A percentile compares a stretch with the other conserved stretches of the same genome.
Conservation (phyloP, 2,329 filamentous ascomycete genomes). For the Ophiostoma perfectum region DNA sequence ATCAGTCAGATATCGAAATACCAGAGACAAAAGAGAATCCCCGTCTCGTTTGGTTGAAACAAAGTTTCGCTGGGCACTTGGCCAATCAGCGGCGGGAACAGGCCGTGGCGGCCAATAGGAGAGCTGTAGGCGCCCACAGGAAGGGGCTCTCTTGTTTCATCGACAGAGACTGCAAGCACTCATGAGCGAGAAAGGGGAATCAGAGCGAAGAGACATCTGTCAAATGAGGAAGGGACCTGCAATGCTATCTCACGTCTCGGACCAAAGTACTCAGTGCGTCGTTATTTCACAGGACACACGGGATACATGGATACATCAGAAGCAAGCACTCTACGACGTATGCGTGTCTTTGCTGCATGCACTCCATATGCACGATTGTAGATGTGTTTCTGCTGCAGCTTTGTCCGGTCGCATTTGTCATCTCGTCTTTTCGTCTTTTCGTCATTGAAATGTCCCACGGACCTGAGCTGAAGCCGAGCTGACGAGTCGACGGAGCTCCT, state of each 20-base stretch:
- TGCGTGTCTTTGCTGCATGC: neutral
- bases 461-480: too few species aligned
- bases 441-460: too few species aligned
- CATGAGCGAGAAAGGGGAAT: neutral
- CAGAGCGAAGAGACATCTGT: neutral
- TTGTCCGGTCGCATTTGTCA: neutral
- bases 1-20: neutral
- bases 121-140: neutral
- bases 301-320: neutral
- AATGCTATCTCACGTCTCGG: neutral
- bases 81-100: neutral
- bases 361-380: neutral
- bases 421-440: neutral
- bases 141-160: conserved; percentile 8
- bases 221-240: neutral
- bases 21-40: neutral
- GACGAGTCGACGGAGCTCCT: too few species aligned
- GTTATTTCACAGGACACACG: neutral
- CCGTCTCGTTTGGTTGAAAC: neutral
- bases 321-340: neutral
- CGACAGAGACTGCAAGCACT: neutral
- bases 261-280: neutral
- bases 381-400: neutral
- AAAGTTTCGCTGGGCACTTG: neutral
- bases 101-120: neutral